Evolutionary conservation across 768 basidiomycete species (phyloP).

Genomic region (Lactarius hatsudake): DNA sequence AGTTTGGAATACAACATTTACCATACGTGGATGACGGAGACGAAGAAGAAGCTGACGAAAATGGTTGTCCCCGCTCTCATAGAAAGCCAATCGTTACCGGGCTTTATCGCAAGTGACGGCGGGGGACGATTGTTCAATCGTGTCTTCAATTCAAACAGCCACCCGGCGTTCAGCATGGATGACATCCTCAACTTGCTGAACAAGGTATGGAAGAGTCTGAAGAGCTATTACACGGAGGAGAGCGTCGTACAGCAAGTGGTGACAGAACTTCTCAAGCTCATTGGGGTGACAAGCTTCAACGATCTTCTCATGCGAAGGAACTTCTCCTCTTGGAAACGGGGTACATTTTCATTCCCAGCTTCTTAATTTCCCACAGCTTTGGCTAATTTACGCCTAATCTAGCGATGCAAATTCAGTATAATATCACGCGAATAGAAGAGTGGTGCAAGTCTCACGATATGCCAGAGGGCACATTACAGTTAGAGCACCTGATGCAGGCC

Average conservation of each 20-base stretch:
- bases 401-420: conserved; percentile 99
- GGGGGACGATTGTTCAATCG: conserved; percentile 93
- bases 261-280: conserved; percentile 91
- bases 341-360: conserved; percentile 43
- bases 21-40: conserved; percentile 98
- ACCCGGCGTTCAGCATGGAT: conserved; percentile 97
- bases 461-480: conserved; percentile 95
- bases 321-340: conserved; percentile 99
- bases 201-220: conserved; percentile 97
- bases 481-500: conserved; percentile 99
- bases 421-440: conserved; percentile 95
- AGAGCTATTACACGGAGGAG: conserved; percentile 98
- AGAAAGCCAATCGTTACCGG: conserved; percentile 95
- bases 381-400: conserved; percentile 12
- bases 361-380: neutral
- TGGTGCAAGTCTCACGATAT: conserved; percentile 99
- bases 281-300: conserved; percentile 97
- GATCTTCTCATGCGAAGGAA: conserved; percentile 98
- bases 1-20: conserved; percentile 99
- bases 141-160: conserved; percentile 77
- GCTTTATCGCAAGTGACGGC: conserved; percentile 94
- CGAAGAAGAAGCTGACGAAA: conserved; percentile 92
- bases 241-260: conserved; percentile 93
- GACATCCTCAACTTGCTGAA: conserved; percentile 95
- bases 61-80: conserved; percentile 99